Evolutionary conservation across 2,329 filamentous ascomycete genomes (phyloP).

Genomic region (Rhynchosporium secalis): DNA sequence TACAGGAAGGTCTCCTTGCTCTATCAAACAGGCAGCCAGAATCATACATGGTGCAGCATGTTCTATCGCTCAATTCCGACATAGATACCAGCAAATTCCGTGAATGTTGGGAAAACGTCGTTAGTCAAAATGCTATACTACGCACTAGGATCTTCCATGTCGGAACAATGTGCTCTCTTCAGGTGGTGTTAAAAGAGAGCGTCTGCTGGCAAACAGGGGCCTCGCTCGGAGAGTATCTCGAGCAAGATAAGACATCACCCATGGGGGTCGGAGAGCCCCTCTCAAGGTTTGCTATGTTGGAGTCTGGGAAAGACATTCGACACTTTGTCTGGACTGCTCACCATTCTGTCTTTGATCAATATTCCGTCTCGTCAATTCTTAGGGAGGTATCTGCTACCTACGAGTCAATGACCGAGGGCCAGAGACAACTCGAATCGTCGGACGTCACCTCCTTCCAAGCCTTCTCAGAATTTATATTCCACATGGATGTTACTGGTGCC

Average conservation of each 20-base stretch:
- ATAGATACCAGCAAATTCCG: constrained; percentile 29
- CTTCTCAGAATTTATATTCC: neutral
- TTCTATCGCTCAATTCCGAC: constrained; percentile 11
- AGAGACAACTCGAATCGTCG: neutral
- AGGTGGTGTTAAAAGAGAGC: constrained; percentile 23
- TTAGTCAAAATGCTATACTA: constrained; percentile 35
- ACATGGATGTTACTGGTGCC: constrained; percentile 2
- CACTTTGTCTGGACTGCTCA: constrained; percentile 26
- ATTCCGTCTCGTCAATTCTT: constrained; percentile 3
- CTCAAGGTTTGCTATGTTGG: constrained; percentile 15
- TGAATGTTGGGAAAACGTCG: constrained; percentile 33
- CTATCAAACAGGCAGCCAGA: constrained; percentile 38
- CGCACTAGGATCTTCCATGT: constrained; percentile 38
- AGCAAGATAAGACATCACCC: constrained; percentile 8
- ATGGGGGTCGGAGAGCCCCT: constrained; percentile 16
- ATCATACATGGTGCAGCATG: constrained; percentile 39
- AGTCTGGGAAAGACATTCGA: neutral
- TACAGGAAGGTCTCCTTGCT: constrained; percentile 43
- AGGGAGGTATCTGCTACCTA: neutral
- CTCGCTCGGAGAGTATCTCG: constrained; percentile 22
- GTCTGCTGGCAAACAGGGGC: constrained; percentile 10
- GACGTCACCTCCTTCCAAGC: neutral
- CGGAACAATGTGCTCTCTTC: constrained; percentile 8
- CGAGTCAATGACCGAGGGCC: neutral
- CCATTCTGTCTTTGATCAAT: constrained; percentile 26